These are phyloP conservation scores for Thinopyrum elongatum DNA, from an alignment of 176 grass and related monocot genomes.

Conservation along the genomic window DNA sequence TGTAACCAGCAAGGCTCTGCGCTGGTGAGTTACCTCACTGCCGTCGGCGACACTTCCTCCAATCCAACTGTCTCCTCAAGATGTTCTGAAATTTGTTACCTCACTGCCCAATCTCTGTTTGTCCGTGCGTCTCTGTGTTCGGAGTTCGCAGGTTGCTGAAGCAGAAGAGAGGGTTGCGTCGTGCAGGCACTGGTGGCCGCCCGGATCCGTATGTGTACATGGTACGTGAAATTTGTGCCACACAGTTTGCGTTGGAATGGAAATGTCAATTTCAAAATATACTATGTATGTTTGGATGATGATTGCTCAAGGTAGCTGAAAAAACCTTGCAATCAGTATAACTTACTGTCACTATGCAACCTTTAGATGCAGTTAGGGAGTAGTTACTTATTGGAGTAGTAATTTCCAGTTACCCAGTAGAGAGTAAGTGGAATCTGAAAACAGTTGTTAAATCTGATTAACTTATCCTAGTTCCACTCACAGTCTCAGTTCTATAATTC, in stretches of 20 bases:
- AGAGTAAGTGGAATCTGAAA: neutral
- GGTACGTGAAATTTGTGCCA: constrained; percentile 28
- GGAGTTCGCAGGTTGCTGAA: constrained; percentile 37
- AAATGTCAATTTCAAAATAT: neutral
- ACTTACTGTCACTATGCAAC: neutral
- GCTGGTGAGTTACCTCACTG: constrained; percentile 46
- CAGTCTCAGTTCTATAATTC: neutral
- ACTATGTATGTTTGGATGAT: neutral
- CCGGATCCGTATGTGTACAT: constrained; percentile 44
- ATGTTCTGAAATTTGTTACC: neutral
- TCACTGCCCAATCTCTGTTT: neutral
- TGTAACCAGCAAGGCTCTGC: constrained; percentile 48
- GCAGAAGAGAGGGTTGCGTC: constrained; percentile 34
- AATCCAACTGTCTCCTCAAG: neutral
- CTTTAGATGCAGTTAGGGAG: neutral
- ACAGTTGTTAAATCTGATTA: neutral
- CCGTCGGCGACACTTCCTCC: neutral
- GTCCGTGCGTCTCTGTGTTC: neutral
- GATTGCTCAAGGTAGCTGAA: neutral
- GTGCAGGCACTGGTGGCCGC: constrained; percentile 29
- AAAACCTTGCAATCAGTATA: neutral
- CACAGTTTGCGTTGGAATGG: neutral
- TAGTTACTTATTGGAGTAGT: neutral
- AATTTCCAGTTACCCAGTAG: neutral
- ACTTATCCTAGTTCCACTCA: neutral